Evolutionary conservation across 805 yeast genomes (phyloP), one percentile per base, ranked within the genome.

Genomic region (Ogataea dorogensis): DNA sequence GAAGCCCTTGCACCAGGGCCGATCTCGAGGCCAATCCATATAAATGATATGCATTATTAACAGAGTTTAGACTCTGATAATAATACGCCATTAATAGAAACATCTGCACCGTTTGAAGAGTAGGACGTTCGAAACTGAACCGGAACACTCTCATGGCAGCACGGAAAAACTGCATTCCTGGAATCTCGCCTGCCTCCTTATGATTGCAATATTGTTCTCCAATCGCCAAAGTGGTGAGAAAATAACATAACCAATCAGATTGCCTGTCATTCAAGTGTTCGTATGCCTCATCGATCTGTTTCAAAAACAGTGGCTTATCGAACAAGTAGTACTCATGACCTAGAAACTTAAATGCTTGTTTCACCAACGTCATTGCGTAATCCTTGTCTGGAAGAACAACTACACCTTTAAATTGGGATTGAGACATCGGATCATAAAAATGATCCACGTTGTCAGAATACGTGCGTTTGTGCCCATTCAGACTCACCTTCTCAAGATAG

Each of bases 21-120:
- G 56, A 44, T 21, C 63, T 42, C n/a, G 49, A 36, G 3, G 65
- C 65, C 7, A 53, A 34, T 5, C 65, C 67, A 31, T 56, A 56
- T 31, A 54, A 56, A 7, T 54, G 31, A 35, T 46, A 60, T 11
- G 59, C 56, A 1, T 60, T 49, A 16, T 59, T 59, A 5, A 58
- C 56, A 30, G 63, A 45, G 36, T 61, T 62, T 17, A 62, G 39
- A 3, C 62, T 59, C 31, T 61, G 65, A n/a, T 56, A 50, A 32
- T 58, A 62, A 38, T 53, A 59, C 1, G 56, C 65, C 24, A 61
- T 43, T 24, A 60, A 38, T 7, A 61, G 42, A 24, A 54, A 43
- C 0, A 55, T 53, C 33, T 61, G 64, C 14, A 62, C 51, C 24
- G 43, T 36, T 20, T 49, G 49, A 5, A 53, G 15, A 7, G 52